phyloP scores from a whole-genome alignment of 2,329 filamentous ascomycete genomes.

The Alternaria infectoria region DNA sequence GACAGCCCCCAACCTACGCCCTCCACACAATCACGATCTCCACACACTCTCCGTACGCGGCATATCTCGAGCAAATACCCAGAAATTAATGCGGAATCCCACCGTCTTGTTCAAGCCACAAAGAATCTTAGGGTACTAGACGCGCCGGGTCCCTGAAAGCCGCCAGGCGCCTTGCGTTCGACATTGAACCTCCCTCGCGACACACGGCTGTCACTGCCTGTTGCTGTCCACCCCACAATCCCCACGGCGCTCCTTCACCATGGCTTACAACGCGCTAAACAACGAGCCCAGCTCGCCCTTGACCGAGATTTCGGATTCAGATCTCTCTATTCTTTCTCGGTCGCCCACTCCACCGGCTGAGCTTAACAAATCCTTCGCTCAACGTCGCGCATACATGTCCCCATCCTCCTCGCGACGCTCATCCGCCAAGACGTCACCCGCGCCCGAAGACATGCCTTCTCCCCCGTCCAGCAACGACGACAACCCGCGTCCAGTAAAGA shows the following conservation, averaged over 20 bases:
- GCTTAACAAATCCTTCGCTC: constrained; percentile 37
- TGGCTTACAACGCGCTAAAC: constrained; percentile 29
- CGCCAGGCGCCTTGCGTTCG: constrained; percentile 11
- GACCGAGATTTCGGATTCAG: constrained; percentile 48
- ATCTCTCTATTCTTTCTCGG: constrained; percentile 35
- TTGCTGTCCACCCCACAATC: constrained; percentile 7
- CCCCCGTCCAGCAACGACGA: constrained; percentile 61
- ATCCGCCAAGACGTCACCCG: constrained; percentile 54
- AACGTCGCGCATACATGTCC: constrained; percentile 42
- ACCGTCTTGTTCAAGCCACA: not conserved
- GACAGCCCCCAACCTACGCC: constrained; percentile 9
- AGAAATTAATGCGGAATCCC: constrained; percentile 1
- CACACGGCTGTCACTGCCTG: constrained; percentile 19
- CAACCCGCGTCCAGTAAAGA: constrained; percentile 75
- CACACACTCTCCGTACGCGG: constrained; percentile 2
- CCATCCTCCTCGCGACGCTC: constrained; percentile 55
- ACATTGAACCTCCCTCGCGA: constrained; percentile 15
- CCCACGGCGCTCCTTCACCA: constrained; percentile 26
- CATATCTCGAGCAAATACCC: not conserved
- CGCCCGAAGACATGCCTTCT: constrained; percentile 53
- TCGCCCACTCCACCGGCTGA: constrained; percentile 43
- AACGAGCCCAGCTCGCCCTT: constrained; percentile 47
- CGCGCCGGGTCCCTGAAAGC: constrained; percentile 16
- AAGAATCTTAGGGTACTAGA: constrained; percentile 1
- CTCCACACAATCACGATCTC: constrained; percentile 7